phyloP scores from a whole-genome alignment of 306 rosid genomes.

The Castanea crenata region DNA sequence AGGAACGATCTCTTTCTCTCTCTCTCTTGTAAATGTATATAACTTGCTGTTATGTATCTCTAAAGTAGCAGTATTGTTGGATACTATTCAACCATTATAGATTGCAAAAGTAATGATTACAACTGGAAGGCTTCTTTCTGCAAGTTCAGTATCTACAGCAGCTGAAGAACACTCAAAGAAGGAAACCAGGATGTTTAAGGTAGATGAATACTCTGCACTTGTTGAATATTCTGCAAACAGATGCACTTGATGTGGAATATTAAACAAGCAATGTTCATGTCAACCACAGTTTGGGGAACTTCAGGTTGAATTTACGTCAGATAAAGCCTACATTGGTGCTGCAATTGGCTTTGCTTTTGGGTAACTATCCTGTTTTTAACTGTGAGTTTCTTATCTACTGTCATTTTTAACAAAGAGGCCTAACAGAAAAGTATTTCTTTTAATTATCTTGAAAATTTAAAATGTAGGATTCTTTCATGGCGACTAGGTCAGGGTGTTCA shows the following conservation, averaged over 20 bases:
- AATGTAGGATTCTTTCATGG: slow-evolving; percentile 78
- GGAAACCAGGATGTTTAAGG: slow-evolving; percentile 72
- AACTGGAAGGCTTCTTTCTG: slow-evolving; percentile 70
- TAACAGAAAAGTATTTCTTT: slow-evolving; percentile 2
- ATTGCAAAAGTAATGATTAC: slow-evolving; percentile 70
- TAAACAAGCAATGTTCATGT: slow-evolving; percentile 25
- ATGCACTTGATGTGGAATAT: slow-evolving; percentile 10
- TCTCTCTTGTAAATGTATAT: not conserved
- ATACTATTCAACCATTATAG: slow-evolving; percentile 45
- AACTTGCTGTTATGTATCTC: slow-evolving; percentile 9
- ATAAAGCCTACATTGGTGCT: slow-evolving; percentile 76
- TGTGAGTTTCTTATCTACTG: not conserved
- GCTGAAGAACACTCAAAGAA: slow-evolving; percentile 49
- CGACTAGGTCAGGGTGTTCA: slow-evolving; percentile 77
- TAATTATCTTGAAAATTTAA: slow-evolving; percentile 13
- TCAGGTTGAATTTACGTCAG: slow-evolving; percentile 80
- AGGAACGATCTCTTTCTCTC: not conserved
- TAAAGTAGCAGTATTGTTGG: slow-evolving; percentile 23
- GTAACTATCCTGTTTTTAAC: slow-evolving; percentile 36
- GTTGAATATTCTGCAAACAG: slow-evolving; percentile 11
- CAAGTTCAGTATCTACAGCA: slow-evolving; percentile 39
- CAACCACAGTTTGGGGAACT: slow-evolving; percentile 81
- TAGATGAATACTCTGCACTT: slow-evolving; percentile 26
- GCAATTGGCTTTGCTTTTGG: slow-evolving; percentile 61
- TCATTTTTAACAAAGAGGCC: slow-evolving; percentile 7